Conservation (phyloP, 2,329 filamentous ascomycete species). For the Pyricularia sp. region DNA sequence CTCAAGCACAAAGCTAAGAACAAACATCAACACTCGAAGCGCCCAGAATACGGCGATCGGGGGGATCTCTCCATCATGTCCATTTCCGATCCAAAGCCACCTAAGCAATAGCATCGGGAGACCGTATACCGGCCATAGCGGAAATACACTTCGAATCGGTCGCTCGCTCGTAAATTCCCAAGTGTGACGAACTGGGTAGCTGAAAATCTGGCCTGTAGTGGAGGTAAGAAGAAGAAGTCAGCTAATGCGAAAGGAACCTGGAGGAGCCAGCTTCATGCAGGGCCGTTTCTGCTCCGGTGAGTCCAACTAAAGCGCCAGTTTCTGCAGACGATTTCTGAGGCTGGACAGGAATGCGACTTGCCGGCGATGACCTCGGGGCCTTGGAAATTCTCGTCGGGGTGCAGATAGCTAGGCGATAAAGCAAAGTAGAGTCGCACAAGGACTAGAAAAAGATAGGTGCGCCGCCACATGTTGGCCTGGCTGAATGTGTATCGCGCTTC, state of each 20-base stretch:
- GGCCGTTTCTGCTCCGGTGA: background rate
- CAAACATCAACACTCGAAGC: constrained; percentile 82
- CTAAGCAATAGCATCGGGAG: constrained; percentile 86
- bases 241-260: background rate
- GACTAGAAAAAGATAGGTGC: constrained; percentile 76
- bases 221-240: background rate
- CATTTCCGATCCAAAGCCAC: constrained; percentile 86
- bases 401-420: constrained; percentile 88
- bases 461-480: constrained; percentile 68
- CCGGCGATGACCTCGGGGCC: constrained; percentile 95
- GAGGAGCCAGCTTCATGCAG: background rate
- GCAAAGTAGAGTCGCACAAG: constrained; percentile 90
- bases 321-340: background rate
- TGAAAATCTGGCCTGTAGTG: constrained; percentile 73
- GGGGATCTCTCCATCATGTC: constrained; percentile 64
- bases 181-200: constrained; percentile 78
- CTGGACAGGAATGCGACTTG: constrained; percentile 32
- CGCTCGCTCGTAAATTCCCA: constrained; percentile 91
- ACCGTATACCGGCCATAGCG: constrained; percentile 91
- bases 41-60: constrained; percentile 88
- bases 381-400: constrained; percentile 98
- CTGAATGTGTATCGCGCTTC: constrained; percentile 8
- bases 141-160: constrained; percentile 92
- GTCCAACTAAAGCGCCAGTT: background rate
- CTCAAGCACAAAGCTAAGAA: constrained; percentile 89